Conservation (phyloP, 257 asterid species). For the Solanum virginianum region DNA sequence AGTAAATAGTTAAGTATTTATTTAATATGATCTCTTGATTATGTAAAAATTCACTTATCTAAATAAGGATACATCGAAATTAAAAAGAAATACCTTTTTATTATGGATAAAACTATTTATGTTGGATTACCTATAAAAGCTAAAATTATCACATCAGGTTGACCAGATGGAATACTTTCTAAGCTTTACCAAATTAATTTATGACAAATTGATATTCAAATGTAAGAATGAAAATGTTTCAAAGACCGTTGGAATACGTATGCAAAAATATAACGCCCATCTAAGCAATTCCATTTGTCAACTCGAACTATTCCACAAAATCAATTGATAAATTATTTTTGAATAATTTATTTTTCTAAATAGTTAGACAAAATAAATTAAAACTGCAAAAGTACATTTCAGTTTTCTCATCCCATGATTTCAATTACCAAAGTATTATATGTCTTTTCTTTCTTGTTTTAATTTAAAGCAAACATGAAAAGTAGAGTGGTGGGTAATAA, state of each 20-base stretch:
- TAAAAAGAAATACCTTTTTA: neutral
- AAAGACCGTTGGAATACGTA: neutral
- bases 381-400: neutral
- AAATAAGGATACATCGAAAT: neutral
- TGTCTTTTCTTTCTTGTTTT: neutral
- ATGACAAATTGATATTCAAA: neutral
- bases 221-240: neutral
- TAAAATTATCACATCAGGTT: neutral
- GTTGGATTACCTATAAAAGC: neutral
- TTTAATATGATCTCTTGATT: neutral
- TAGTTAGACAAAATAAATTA: neutral
- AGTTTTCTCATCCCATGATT: neutral
- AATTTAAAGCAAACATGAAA: neutral
- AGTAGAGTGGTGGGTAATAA: neutral
- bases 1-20: neutral
- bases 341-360: too few species aligned
- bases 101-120: neutral
- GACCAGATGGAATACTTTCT: neutral
- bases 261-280: neutral
- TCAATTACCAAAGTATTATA: neutral
- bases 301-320: neutral
- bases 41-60: neutral
- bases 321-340: neutral
- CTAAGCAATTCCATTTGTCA: neutral
- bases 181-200: neutral